A percentile compares a stretch with the other conserved stretches of the same genome.
These are phyloP conservation scores for Lumnitzera littorea DNA, from an alignment of 345 rosid genomes.

Conservation along the genomic window DNA sequence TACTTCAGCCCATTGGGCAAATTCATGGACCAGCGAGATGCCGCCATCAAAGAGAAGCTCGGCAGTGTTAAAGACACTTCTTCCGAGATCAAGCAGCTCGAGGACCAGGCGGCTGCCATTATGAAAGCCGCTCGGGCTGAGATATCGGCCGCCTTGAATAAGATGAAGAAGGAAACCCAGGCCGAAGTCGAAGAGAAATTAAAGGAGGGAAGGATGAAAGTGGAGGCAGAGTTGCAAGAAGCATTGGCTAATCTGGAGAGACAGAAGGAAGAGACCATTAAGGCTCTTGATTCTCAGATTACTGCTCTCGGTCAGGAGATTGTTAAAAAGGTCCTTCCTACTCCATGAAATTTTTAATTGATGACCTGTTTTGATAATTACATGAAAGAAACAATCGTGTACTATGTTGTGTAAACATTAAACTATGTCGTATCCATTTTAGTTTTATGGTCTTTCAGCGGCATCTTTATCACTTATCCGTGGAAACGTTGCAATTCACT, in stretches of 20 bases:
- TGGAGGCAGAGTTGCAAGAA: slow-evolving; percentile 75
- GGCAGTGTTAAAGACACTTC: slow-evolving; percentile 75
- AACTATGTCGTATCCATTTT: not conserved
- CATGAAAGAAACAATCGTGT: no score
- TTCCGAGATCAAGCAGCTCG: slow-evolving; percentile 72
- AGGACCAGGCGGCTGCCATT: slow-evolving; percentile 68
- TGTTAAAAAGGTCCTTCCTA: slow-evolving; percentile 89
- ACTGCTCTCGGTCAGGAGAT: slow-evolving; percentile 69
- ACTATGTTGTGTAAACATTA: no score
- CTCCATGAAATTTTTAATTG: slow-evolving; percentile 9
- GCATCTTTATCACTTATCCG: no score
- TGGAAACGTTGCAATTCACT: no score
- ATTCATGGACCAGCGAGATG: slow-evolving; percentile 81
- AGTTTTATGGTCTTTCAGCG: not conserved
- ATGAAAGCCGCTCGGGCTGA: slow-evolving; percentile 92
- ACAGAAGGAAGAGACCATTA: slow-evolving; percentile 79
- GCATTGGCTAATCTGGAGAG: slow-evolving; percentile 68
- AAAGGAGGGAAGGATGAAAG: slow-evolving; percentile 62
- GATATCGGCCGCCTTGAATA: slow-evolving; percentile 72
- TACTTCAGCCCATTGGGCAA: slow-evolving; percentile 82
- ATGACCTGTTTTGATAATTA: no score
- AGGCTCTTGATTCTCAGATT: slow-evolving; percentile 76
- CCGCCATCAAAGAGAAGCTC: slow-evolving; percentile 70
- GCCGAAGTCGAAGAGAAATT: slow-evolving; percentile 59
- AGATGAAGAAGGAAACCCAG: slow-evolving; percentile 92